phyloP scores from a whole-genome alignment of 441 rosid species.

The Omphalea diandra region DNA sequence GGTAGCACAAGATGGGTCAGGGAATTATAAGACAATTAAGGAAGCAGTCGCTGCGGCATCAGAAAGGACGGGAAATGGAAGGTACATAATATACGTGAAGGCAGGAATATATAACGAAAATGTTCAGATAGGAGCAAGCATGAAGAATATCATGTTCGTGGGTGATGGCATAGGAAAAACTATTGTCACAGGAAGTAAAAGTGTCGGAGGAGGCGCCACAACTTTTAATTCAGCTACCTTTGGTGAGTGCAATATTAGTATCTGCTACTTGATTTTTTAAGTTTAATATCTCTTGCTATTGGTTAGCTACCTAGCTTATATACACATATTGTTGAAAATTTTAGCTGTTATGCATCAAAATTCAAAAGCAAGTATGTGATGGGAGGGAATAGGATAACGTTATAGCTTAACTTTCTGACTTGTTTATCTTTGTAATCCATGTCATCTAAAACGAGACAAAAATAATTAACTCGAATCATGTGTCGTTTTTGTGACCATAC shows the following conservation, averaged over 20 bases:
- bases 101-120: constrained; percentile 74
- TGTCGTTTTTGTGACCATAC: background rate
- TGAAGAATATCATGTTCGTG: constrained; percentile 69
- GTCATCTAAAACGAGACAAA: constrained; percentile 2
- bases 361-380: too few species aligned
- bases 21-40: constrained; percentile 55
- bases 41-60: constrained; percentile 57
- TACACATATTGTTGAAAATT: too few species aligned
- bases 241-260: too few species aligned
- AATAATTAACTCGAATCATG: background rate
- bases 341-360: too few species aligned
- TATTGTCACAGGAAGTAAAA: constrained; percentile 72
- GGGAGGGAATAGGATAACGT: too few species aligned
- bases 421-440: too few species aligned
- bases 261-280: too few species aligned
- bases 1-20: constrained; percentile 74
- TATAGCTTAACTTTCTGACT: too few species aligned
- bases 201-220: constrained; percentile 66
- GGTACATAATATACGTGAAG: constrained; percentile 70
- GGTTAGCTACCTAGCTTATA: too few species aligned
- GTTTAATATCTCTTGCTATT: too few species aligned
- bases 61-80: constrained; percentile 43
- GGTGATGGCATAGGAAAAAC: constrained; percentile 78
- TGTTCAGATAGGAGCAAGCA: constrained; percentile 35
- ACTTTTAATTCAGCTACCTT: constrained; percentile 85